Conservation (phyloP, 148 eudicot species). For the Pharnaceum exiguum region DNA sequence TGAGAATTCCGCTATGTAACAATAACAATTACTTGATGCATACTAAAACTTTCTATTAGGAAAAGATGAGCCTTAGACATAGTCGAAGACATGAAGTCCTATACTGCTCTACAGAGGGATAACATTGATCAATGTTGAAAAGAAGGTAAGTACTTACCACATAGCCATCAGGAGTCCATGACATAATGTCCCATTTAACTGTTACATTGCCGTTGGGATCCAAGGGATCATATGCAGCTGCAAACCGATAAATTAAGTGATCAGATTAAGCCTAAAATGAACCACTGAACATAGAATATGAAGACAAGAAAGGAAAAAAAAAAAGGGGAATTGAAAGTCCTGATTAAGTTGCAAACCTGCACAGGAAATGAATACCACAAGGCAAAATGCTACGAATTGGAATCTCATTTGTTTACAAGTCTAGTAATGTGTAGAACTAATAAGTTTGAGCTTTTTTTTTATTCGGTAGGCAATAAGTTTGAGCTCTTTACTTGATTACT, state of each 20-base stretch:
- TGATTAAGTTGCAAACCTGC: constrained; percentile 40
- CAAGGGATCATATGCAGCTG: constrained; percentile 82
- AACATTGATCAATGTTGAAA: no score
- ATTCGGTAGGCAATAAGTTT: no score
- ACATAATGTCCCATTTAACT: constrained; percentile 80
- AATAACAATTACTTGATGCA: no score
- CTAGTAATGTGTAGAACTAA: no score
- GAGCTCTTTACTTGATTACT: no score
- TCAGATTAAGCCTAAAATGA: not conserved
- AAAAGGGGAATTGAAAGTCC: not conserved
- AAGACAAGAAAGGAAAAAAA: not conserved
- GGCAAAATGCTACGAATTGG: constrained; percentile 16
- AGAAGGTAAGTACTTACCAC: constrained; percentile 33
- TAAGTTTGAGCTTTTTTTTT: no score
- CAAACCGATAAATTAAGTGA: not conserved
- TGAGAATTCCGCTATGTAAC: no score
- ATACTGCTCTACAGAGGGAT: no score
- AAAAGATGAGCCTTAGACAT: not conserved
- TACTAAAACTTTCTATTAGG: not conserved
- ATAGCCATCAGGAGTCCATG: constrained; percentile 89
- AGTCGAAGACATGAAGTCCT: no score
- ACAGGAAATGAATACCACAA: constrained; percentile 29
- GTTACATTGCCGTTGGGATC: constrained; percentile 92
- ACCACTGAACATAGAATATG: not conserved
- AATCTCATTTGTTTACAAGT: constrained; percentile 27